A percentile compares a stretch with the other conserved stretches of the same genome.
Conservation (phyloP, 83 land plant species). For the Isoetes engelmannii region DNA sequence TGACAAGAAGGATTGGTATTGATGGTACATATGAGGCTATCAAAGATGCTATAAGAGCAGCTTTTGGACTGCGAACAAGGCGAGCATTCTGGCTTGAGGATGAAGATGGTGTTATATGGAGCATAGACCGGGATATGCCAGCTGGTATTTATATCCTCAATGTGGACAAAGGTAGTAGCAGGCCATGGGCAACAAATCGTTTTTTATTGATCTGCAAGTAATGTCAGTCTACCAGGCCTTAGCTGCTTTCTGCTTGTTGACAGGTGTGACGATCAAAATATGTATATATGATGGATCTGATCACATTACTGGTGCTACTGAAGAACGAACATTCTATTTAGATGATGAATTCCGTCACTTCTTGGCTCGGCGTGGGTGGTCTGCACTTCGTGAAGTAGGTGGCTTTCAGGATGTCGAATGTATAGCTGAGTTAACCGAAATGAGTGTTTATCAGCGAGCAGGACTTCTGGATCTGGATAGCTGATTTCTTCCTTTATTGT, state of each 20-base stretch:
- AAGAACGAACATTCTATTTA: constrained; percentile 20
- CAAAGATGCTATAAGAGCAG: constrained; percentile 79
- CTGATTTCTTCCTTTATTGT: not conserved
- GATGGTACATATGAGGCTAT: constrained; percentile 91
- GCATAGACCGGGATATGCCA: constrained; percentile 93
- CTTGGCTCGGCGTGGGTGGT: constrained; percentile 26
- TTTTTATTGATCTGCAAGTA: no score
- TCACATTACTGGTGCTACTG: constrained; percentile 3
- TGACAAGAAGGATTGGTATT: constrained; percentile 68
- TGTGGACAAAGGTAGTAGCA: constrained; percentile 70
- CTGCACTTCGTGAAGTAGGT: constrained; percentile 22
- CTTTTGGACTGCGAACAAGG: constrained; percentile 81
- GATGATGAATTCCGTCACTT: constrained; percentile 27
- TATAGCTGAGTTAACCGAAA: constrained; percentile 19
- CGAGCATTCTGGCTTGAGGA: constrained; percentile 98
- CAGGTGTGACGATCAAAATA: constrained; percentile 29
- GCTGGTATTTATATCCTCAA: constrained; percentile 68
- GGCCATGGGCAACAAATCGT: no score
- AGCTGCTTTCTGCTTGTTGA: not conserved
- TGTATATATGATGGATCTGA: constrained; percentile 20
- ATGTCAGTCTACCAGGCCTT: not conserved
- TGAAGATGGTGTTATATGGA: constrained; percentile 77
- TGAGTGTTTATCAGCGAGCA: constrained; percentile 14
- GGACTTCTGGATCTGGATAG: not conserved
- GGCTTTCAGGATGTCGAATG: constrained; percentile 21